Evolutionary conservation across 805 yeast genomes (phyloP), one percentile per base, ranked within the genome.

Genomic region (Phaffomyces antillensis): DNA sequence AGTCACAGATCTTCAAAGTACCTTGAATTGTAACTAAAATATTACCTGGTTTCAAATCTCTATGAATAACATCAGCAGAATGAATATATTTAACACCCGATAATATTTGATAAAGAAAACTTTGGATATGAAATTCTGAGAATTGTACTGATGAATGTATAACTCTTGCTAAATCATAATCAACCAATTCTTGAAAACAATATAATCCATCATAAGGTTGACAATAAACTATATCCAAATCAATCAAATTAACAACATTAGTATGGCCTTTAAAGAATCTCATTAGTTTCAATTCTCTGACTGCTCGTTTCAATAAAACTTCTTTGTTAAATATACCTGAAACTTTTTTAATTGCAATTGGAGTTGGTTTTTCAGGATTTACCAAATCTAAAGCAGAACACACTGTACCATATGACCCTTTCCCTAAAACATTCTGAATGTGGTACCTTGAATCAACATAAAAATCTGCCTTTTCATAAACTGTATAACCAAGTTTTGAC

Each of bases 1-100:
- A 90, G 65, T 90, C 98, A 64, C 97, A 88, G 16, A 90, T 86
- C 59, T 90, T 90, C 40, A 90, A 65, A 5, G 64, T 68, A 0
- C 98, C 97, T 44, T 79, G 80, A 2, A 77, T 62, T 6, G 87
- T 79, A 17, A 89, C 85, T 45, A 90, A 68, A 5, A 90, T 81
- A 60, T 90, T 90, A 0, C 95, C 95, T 0, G 97, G 97, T 63
- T 90, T 90, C 50, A 90, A 73, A 60, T 90, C 98, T 45, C 98
- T 72, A 61, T 90, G 98, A 44, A 90, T 83, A 10, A 90, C 95
- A 53, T 86, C 89, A 1, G 96, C 96, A 7, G 93, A 80, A 63
- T 90, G 98, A 41, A 90, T 83, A 58, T 87, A 90, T 59, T 86
- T 85, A 38, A 90, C 65, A 0, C 96, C 98, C 63, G 95, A 85